Evolutionary conservation across 2,329 filamentous ascomycete genomes (phyloP).

Genomic region (Anisogramma anomala): DNA sequence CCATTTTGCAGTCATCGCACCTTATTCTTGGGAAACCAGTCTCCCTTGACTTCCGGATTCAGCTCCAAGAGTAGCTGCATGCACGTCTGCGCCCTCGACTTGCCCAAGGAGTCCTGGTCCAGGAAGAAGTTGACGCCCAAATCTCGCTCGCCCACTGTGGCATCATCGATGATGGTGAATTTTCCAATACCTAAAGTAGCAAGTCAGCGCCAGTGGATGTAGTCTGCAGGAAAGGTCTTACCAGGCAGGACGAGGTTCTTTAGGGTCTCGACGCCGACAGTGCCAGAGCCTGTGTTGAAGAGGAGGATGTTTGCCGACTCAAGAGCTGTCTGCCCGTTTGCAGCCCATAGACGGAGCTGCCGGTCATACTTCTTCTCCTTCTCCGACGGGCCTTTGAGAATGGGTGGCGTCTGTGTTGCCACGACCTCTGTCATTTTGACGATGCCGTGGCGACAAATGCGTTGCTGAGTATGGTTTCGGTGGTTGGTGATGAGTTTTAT

Average conservation of each 20-base stretch:
- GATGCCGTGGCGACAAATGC: too few species aligned
- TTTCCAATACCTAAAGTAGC: constrained; percentile 57
- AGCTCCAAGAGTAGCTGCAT: constrained; percentile 70
- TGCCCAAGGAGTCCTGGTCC: constrained; percentile 65
- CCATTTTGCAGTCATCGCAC: constrained; percentile 20
- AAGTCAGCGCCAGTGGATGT: not conserved
- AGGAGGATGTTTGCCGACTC: constrained; percentile 88
- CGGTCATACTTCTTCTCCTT: constrained; percentile 80
- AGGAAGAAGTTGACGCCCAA: constrained; percentile 96
- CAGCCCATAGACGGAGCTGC: constrained; percentile 90
- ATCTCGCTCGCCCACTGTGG: constrained; percentile 66
- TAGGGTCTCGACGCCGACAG: constrained; percentile 78
- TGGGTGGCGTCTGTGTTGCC: constrained; percentile 33
- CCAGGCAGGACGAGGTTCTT: constrained; percentile 95
- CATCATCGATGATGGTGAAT: constrained; percentile 82
- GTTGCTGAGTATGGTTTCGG: too few species aligned
- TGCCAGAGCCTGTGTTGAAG: constrained; percentile 76
- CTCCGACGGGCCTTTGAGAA: constrained; percentile 43
- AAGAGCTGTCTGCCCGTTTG: constrained; percentile 77
- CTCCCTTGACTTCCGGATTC: constrained; percentile 81
- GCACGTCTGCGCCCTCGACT: constrained; percentile 66
- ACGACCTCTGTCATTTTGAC: constrained; percentile 35
- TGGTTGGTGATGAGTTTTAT: too few species aligned
- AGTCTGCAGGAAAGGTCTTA: constrained; percentile 22
- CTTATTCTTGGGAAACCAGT: constrained; percentile 47